These are phyloP conservation scores for Arthrobotrys megalospora DNA, from an alignment of 2,329 filamentous ascomycete species.

Conservation along the genomic window DNA sequence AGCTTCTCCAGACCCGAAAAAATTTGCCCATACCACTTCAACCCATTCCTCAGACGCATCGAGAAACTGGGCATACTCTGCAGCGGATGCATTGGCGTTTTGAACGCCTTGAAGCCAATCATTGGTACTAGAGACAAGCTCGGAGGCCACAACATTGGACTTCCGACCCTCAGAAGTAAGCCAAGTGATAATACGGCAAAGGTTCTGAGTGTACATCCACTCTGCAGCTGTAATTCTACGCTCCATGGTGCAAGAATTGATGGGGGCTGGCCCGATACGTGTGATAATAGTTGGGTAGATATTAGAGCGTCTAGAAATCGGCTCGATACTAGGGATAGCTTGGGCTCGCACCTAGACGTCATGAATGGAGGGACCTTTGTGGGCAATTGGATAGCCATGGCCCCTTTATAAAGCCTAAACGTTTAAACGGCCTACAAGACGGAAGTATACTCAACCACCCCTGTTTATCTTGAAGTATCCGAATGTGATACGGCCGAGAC, in stretches of 20 bases:
- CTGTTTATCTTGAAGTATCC: no score
- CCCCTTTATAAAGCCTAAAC: no score
- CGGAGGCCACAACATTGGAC: slow-evolving; percentile 20
- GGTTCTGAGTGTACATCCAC: slow-evolving; percentile 32
- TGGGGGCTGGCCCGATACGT: background rate
- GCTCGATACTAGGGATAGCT: no score
- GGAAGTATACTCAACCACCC: no score
- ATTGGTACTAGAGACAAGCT: slow-evolving; percentile 1
- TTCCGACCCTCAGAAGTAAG: slow-evolving; percentile 19
- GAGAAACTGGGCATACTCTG: slow-evolving; percentile 12
- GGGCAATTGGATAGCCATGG: no score
- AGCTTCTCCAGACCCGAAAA: slow-evolving; percentile 19
- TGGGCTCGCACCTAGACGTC: no score
- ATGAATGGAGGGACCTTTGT: no score
- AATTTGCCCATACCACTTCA: slow-evolving; percentile 16
- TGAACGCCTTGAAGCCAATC: slow-evolving; percentile 22
- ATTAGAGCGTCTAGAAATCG: no score
- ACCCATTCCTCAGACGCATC: slow-evolving; percentile 8
- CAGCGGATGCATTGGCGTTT: slow-evolving; percentile 7
- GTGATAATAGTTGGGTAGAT: no score
- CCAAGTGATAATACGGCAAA: slow-evolving; percentile 26
- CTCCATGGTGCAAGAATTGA: background rate
- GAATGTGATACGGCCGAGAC: no score
- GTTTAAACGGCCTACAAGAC: no score
- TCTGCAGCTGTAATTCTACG: slow-evolving; percentile 1